Evolutionary conservation across 495 filamentous ascomycete species (phyloP).

Genomic region (Hyaloscypha hepaticicola): DNA sequence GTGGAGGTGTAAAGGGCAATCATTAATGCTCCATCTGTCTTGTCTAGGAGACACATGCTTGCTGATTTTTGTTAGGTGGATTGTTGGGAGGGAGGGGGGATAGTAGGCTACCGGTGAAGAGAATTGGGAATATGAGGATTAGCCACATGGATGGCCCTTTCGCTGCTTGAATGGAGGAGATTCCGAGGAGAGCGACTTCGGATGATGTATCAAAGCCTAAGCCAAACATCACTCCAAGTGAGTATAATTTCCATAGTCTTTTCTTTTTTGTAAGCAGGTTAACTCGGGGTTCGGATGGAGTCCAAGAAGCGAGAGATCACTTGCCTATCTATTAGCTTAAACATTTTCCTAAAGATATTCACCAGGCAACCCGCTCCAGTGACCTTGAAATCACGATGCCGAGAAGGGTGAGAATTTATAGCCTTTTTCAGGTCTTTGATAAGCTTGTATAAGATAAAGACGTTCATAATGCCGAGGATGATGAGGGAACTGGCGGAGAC

Average conservation of each 20-base stretch:
- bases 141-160: slow-evolving; percentile 88
- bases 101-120: too few species aligned
- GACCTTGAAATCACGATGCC: slow-evolving; percentile 58
- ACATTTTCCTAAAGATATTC: too few species aligned
- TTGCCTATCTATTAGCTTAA: slow-evolving; percentile 77
- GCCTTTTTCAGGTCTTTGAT: too few species aligned
- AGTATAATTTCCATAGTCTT: slow-evolving; percentile 99
- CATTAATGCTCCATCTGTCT: slow-evolving; percentile 87
- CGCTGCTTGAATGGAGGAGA: slow-evolving; percentile 80
- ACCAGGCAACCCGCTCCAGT: too few species aligned
- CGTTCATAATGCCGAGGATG: slow-evolving; percentile 77
- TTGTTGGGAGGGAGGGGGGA: too few species aligned
- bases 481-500: slow-evolving; percentile 81
- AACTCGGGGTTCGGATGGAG: too few species aligned
- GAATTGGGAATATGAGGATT: slow-evolving; percentile 84
- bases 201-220: slow-evolving; percentile 94
- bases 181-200: slow-evolving; percentile 89
- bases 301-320: too few species aligned
- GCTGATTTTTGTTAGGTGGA: too few species aligned
- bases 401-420: too few species aligned
- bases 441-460: slow-evolving; percentile 78
- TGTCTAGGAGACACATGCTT: slow-evolving; percentile 33
- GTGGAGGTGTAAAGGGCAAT: slow-evolving; percentile 85
- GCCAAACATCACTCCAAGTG: slow-evolving; percentile 85
- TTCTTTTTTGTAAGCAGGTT: too few species aligned